Evolutionary conservation across 306 rosid genomes (phyloP).

Genomic region (Vigna nakashimae): DNA sequence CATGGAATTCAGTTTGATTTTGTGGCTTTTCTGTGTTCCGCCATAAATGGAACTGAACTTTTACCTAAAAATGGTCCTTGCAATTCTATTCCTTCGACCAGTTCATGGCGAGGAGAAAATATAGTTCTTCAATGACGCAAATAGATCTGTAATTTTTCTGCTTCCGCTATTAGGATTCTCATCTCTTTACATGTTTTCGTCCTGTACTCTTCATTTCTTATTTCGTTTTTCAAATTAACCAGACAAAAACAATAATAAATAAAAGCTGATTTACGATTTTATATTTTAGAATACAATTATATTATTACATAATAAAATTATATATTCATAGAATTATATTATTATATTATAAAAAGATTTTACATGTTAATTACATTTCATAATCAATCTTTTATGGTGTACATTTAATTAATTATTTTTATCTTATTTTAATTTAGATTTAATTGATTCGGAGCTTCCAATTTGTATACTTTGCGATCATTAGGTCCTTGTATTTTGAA

Average conservation of each 20-base stretch:
- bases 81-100: neutral
- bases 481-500: no score
- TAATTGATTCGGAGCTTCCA: no score
- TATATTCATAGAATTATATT: no score
- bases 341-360: no score
- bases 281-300: no score
- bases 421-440: no score
- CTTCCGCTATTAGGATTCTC: neutral
- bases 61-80: neutral
- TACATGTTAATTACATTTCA: no score
- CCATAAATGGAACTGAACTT: neutral
- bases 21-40: neutral
- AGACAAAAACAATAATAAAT: neutral
- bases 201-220: neutral
- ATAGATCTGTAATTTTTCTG: neutral
- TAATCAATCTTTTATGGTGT: no score
- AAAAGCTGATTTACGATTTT: no score
- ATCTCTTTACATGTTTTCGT: neutral
- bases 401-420: no score
- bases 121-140: neutral
- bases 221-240: neutral
- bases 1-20: neutral
- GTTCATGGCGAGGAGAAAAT: neutral
- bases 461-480: rapidly evolving
- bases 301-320: no score